Evolutionary conservation across 2,329 filamentous ascomycete genomes (phyloP).

Genomic region (Colletotrichum sp.): DNA sequence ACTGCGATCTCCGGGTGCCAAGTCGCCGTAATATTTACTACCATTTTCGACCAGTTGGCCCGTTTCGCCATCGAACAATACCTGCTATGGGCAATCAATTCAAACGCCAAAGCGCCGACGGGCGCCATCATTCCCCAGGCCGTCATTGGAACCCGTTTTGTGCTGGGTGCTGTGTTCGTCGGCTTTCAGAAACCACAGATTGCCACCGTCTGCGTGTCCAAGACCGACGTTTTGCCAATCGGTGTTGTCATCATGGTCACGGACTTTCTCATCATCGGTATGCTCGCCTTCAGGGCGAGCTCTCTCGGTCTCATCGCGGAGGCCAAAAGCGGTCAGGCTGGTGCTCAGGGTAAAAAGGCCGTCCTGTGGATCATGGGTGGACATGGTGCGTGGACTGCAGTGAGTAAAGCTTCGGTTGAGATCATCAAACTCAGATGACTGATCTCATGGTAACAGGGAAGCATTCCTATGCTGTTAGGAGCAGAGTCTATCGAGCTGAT

Average conservation of each 20-base stretch:
- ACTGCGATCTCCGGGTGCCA: slow-evolving; percentile 52
- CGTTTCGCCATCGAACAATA: slow-evolving; percentile 60
- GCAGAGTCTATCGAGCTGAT: slow-evolving; percentile 45
- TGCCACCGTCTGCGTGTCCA: slow-evolving; percentile 56
- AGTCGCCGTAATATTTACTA: slow-evolving; percentile 54
- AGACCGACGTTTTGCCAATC: slow-evolving; percentile 47
- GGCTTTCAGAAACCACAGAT: slow-evolving; percentile 60
- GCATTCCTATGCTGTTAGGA: slow-evolving; percentile 56
- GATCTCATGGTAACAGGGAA: slow-evolving; percentile 42
- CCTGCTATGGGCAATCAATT: slow-evolving; percentile 55
- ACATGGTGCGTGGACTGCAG: slow-evolving; percentile 59
- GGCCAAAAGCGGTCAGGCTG: slow-evolving; percentile 29
- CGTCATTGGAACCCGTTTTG: slow-evolving; percentile 51
- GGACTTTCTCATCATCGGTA: slow-evolving; percentile 49
- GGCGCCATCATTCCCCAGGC: slow-evolving; percentile 49
- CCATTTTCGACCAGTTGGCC: slow-evolving; percentile 62
- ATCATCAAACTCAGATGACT: neutral
- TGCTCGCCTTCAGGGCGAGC: slow-evolving; percentile 47
- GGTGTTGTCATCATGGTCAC: slow-evolving; percentile 48
- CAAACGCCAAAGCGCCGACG: slow-evolving; percentile 37
- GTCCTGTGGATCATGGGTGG: slow-evolving; percentile 47
- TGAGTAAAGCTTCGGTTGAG: slow-evolving; percentile 36
- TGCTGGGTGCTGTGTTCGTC: slow-evolving; percentile 59
- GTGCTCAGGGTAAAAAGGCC: slow-evolving; percentile 40
- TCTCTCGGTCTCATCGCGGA: slow-evolving; percentile 39